Conservation (phyloP, 2,329 filamentous ascomycete genomes). For the Neonectria coccinea region DNA sequence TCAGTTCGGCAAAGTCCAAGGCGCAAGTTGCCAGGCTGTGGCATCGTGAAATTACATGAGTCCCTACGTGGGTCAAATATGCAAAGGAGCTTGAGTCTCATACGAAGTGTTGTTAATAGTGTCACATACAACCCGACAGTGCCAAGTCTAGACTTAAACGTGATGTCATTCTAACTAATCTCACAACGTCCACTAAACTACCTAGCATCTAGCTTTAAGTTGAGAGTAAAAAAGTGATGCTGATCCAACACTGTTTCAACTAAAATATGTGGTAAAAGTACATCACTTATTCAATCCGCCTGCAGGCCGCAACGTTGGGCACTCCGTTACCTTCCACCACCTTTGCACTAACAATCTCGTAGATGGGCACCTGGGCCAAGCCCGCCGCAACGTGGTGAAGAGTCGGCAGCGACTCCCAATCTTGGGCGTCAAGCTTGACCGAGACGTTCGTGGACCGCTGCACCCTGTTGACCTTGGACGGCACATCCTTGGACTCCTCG, state of each 20-base stretch:
- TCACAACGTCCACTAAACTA: neutral
- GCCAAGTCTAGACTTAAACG: neutral
- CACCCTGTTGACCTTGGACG: slow-evolving; percentile 46
- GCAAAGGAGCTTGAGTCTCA: neutral
- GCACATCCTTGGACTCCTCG: slow-evolving; percentile 40
- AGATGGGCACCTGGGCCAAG: slow-evolving; percentile 26
- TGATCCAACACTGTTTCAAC: slow-evolving; percentile 10
- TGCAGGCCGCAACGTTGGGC: slow-evolving; percentile 19
- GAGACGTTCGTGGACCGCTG: slow-evolving; percentile 15
- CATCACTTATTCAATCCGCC: slow-evolving; percentile 22
- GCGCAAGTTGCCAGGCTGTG: neutral
- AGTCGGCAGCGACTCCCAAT: slow-evolving; percentile 28
- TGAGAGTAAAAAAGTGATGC: slow-evolving; percentile 4
- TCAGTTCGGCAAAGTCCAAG: neutral
- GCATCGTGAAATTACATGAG: neutral
- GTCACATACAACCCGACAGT: neutral
- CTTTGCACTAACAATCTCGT: slow-evolving; percentile 24
- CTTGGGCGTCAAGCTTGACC: slow-evolving; percentile 23
- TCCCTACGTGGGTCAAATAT: neutral
- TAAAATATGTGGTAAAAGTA: neutral
- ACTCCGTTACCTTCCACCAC: slow-evolving; percentile 27
- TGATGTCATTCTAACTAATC: neutral
- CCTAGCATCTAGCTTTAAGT: neutral
- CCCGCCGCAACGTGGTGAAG: slow-evolving; percentile 27
- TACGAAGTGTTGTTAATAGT: neutral